Evolutionary conservation across 305 asterid species (phyloP).

Genomic region (Fraxinus ornus): DNA sequence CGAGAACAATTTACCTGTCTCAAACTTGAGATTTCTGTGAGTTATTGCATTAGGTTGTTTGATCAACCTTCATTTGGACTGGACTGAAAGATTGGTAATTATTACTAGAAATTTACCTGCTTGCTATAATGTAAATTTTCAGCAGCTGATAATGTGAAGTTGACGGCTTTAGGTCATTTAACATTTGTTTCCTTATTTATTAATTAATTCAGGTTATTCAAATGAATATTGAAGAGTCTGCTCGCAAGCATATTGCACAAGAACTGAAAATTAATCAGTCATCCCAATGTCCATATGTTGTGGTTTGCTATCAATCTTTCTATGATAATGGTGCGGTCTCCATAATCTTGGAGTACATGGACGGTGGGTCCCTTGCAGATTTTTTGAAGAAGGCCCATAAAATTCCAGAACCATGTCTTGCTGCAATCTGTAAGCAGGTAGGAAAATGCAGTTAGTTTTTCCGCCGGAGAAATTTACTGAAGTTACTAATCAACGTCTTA

Average conservation of each 20-base stretch:
- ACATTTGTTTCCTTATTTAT: conserved; percentile 6
- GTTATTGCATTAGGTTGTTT: conserved; percentile 5
- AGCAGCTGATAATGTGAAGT: not conserved
- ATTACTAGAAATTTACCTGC: not conserved
- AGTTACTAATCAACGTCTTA: conserved; percentile 6
- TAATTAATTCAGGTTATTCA: conserved; percentile 74
- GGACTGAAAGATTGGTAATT: not conserved
- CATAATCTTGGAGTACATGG: conserved; percentile 94
- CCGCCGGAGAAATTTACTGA: not conserved
- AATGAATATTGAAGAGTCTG: conserved; percentile 88
- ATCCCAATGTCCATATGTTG: conserved; percentile 86
- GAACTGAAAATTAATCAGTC: conserved; percentile 96
- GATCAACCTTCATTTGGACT: not conserved
- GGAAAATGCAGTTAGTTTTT: conserved; percentile 6
- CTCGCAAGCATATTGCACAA: conserved; percentile 82
- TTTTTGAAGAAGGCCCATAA: conserved; percentile 68
- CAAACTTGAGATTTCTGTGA: not conserved
- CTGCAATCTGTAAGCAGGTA: conserved; percentile 94
- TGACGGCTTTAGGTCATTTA: not conserved
- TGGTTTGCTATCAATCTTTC: conserved; percentile 85
- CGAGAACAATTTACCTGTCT: not conserved
- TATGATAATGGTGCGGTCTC: conserved; percentile 96
- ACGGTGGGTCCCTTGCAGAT: conserved; percentile 96
- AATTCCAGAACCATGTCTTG: conserved; percentile 91
- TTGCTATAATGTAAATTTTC: not conserved